phyloP scores from a whole-genome alignment of 306 rosid species.

The Abrus precatorius region DNA sequence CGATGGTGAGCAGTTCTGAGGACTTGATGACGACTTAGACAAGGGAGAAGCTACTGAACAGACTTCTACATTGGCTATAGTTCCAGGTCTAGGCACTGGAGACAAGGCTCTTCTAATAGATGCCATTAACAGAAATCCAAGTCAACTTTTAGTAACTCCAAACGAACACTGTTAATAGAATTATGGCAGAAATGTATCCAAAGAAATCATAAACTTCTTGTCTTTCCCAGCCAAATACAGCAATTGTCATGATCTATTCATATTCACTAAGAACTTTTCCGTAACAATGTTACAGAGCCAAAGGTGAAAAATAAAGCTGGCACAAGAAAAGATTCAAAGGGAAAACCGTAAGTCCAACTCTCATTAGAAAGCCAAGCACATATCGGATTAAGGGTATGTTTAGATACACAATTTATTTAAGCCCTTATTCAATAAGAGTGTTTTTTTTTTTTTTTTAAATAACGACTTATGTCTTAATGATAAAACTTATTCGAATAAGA shows the following conservation, averaged over 20 bases:
- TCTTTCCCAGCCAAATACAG: constrained; percentile 41
- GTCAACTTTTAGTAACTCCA: constrained; percentile 37
- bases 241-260: constrained; percentile 20
- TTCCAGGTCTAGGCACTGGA: constrained; percentile 77
- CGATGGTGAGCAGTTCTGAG: constrained; percentile 59
- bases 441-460: no score
- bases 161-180: constrained; percentile 11
- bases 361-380: constrained; percentile 39
- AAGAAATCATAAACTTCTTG: constrained; percentile 21
- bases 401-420: no score
- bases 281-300: constrained; percentile 38
- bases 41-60: constrained; percentile 80
- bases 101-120: constrained; percentile 87
- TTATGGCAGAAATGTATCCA: constrained; percentile 24
- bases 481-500: no score
- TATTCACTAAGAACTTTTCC: constrained; percentile 27
- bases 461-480: no score
- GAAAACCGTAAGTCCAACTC: constrained; percentile 20
- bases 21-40: constrained; percentile 71
- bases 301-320: constrained; percentile 46
- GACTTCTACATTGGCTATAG: constrained; percentile 62
- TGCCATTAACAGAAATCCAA: constrained; percentile 63
- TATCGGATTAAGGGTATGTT: neutral
- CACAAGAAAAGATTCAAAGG: constrained; percentile 36
- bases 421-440: no score